Conservation (phyloP, 305 asterid species). For the Fraxinus latifolia region DNA sequence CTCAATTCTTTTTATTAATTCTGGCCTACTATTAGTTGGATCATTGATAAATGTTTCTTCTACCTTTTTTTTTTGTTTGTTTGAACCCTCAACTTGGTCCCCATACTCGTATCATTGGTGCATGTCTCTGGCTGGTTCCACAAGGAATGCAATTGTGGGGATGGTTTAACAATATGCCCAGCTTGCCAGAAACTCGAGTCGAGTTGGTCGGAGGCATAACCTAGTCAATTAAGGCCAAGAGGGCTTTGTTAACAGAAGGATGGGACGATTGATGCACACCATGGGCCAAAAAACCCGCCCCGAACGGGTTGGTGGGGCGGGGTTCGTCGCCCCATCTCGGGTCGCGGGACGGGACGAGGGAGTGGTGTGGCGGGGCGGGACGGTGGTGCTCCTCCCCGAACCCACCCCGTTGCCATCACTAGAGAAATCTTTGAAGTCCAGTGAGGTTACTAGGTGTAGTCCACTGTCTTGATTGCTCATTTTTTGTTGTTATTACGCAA, state of each 20-base stretch:
- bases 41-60: slow-evolving; percentile 16
- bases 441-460: background rate
- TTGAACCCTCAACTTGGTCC: slow-evolving; percentile 18
- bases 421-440: background rate
- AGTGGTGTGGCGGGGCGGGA: too few relatives aligned
- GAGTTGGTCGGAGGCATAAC: background rate
- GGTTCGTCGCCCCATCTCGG: too few relatives aligned
- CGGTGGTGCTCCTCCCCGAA: too few relatives aligned
- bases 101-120: background rate
- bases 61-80: background rate
- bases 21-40: slow-evolving; percentile 24
- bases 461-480: background rate
- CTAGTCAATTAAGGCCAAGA: background rate
- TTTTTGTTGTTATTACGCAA: background rate
- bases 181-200: background rate
- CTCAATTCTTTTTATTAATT: slow-evolving; percentile 27
- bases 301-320: too few relatives aligned
- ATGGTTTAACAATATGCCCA: background rate
- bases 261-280: background rate
- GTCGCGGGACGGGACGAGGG: too few relatives aligned
- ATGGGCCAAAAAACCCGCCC: too few relatives aligned
- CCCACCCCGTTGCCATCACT: too few relatives aligned
- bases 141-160: slow-evolving; percentile 5
- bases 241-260: background rate
- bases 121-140: slow-evolving; percentile 14